phyloP scores from a whole-genome alignment of 148 eudicot genomes.

The Fallopia convolvulus region DNA sequence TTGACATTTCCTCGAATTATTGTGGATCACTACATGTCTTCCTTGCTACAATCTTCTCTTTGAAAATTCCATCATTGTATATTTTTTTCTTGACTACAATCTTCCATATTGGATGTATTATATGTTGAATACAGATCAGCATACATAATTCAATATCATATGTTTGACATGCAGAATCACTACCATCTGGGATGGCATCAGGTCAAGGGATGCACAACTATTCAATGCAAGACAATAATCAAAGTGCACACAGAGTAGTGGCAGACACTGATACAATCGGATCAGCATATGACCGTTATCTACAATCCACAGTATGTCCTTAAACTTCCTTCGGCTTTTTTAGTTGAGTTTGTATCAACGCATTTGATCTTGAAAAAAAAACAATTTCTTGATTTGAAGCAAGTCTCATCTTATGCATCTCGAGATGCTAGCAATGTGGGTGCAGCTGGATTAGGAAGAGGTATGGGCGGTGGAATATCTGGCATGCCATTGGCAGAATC shows the following conservation, averaged over 20 bases:
- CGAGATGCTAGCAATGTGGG: slow-evolving; percentile 32
- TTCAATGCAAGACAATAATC: slow-evolving; percentile 34
- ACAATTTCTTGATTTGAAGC: slow-evolving; percentile 23
- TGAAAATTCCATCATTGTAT: background rate
- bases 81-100: background rate
- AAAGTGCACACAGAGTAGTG: slow-evolving; percentile 24
- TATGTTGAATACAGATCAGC: background rate
- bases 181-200: slow-evolving; percentile 29
- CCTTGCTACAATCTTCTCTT: background rate
- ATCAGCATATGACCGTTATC: slow-evolving; percentile 65
- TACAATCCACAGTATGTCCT: slow-evolving; percentile 38
- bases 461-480: slow-evolving; percentile 23
- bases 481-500: slow-evolving; percentile 31
- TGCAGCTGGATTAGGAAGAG: slow-evolving; percentile 39
- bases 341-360: background rate
- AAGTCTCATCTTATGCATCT: slow-evolving; percentile 25
- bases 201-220: slow-evolving; percentile 36
- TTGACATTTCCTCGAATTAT: background rate
- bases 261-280: slow-evolving; percentile 45
- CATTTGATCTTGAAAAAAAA: background rate
- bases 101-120: background rate
- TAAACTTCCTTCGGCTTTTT: background rate
- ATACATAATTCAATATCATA: background rate
- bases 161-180: slow-evolving; percentile 26
- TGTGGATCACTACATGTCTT: background rate